These are phyloP conservation scores for Phytophthora capsici DNA, from an alignment of 352 stramenopile genomes.

Conservation along the genomic window DNA sequence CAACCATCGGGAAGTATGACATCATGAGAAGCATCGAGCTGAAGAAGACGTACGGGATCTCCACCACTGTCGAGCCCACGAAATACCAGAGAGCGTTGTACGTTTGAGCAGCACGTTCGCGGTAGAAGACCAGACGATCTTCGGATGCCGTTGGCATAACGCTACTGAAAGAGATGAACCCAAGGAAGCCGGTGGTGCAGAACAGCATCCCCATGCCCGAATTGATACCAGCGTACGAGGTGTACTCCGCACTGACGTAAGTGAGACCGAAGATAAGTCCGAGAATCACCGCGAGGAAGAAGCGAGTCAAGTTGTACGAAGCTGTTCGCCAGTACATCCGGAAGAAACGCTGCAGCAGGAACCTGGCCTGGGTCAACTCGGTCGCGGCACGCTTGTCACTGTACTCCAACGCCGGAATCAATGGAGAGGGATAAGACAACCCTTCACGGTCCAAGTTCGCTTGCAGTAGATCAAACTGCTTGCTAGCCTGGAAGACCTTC, in stretches of 20 bases:
- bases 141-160: conserved; percentile 69
- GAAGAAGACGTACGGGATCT: conserved; percentile 57
- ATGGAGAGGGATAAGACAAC: no score
- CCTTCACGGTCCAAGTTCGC: conserved; percentile 44
- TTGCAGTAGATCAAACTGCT: conserved; percentile 31
- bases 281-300: conserved; percentile 34
- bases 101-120: conserved; percentile 78
- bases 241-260: conserved; percentile 30
- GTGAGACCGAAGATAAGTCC: conserved; percentile 32
- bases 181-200: conserved; percentile 67
- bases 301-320: conserved; percentile 46
- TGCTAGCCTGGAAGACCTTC: conserved; percentile 38
- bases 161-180: conserved; percentile 69
- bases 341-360: conserved; percentile 57
- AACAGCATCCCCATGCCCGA: conserved; percentile 69
- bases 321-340: conserved; percentile 80
- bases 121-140: conserved; percentile 88
- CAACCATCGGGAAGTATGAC: conserved; percentile 25
- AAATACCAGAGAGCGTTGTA: conserved; percentile 40
- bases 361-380: conserved; percentile 32
- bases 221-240: conserved; percentile 35
- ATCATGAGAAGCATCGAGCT: conserved; percentile 22
- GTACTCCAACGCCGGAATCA: conserved; percentile 12
- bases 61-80: conserved; percentile 18
- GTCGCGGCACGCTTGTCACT: conserved; percentile 40